phyloP scores from a whole-genome alignment of 257 asterid genomes.

The Forsythia viridissima region DNA sequence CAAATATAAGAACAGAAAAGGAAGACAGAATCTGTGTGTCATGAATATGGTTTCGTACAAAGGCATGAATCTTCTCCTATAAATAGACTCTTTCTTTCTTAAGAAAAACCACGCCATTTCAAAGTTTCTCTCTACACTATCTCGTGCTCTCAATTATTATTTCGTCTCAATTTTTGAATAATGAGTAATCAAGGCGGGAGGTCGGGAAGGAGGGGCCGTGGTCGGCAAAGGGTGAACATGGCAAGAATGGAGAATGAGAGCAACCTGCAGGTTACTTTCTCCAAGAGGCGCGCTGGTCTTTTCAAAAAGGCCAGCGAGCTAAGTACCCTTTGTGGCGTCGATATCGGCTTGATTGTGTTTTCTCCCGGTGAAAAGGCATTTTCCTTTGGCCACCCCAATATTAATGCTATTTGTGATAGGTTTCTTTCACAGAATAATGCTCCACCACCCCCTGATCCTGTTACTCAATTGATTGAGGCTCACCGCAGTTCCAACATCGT shows the following conservation, averaged over 20 bases:
- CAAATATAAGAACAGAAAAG: neutral
- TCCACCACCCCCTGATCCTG: neutral
- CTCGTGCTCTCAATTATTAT: neutral
- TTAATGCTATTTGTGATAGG: slow-evolving; percentile 19
- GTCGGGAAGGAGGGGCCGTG: slow-evolving; percentile 4
- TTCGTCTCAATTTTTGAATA: neutral
- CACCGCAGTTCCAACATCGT: neutral
- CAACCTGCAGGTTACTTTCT: slow-evolving; percentile 24
- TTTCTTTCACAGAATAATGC: neutral
- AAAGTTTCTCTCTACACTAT: neutral
- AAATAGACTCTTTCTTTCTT: neutral
- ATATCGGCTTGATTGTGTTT: slow-evolving; percentile 26
- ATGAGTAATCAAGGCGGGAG: neutral
- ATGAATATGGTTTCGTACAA: neutral
- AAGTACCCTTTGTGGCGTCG: slow-evolving; percentile 27
- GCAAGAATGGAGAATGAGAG: slow-evolving; percentile 15
- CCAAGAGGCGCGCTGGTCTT: slow-evolving; percentile 27
- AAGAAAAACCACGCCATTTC: neutral
- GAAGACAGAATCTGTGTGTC: neutral
- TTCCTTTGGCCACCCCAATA: slow-evolving; percentile 22
- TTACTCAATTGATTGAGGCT: neutral
- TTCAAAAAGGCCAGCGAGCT: slow-evolving; percentile 32
- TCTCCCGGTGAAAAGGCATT: slow-evolving; percentile 23
- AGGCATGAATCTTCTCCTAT: neutral
- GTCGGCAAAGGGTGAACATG: slow-evolving; percentile 23